Conservation (phyloP, 495 filamentous ascomycete genomes). For the Sordaria brevicollis region DNA sequence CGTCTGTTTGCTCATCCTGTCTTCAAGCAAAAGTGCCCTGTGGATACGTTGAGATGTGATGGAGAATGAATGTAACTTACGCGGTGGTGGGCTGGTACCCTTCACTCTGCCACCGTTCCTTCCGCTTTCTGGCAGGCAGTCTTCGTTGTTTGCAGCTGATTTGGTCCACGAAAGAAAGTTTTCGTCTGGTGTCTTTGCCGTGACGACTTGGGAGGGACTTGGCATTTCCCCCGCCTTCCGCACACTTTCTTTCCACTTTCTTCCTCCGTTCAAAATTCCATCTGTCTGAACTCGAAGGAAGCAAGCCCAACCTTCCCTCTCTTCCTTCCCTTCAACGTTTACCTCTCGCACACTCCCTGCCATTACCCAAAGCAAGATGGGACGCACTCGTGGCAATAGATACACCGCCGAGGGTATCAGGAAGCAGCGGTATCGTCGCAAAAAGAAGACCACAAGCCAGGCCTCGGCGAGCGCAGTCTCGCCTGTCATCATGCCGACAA, state of each 20-base stretch:
- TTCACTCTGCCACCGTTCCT: background rate
- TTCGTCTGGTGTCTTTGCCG: too few species aligned
- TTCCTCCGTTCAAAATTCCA: too few species aligned
- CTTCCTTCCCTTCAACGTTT: background rate
- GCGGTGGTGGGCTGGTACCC: background rate
- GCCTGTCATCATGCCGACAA: background rate
- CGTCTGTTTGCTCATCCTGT: background rate
- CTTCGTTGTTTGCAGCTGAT: too few species aligned
- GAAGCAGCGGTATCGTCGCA: background rate
- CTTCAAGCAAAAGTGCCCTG: background rate
- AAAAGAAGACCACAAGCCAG: background rate
- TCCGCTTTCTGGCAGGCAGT: background rate
- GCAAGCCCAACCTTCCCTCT: too few species aligned
- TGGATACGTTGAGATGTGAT: background rate
- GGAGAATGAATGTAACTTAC: background rate
- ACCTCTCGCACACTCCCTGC: background rate
- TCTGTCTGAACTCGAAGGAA: too few species aligned
- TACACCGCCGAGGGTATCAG: background rate
- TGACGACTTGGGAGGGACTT: too few species aligned
- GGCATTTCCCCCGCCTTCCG: too few species aligned
- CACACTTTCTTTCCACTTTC: too few species aligned
- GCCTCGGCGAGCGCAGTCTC: background rate
- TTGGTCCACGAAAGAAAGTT: background rate
- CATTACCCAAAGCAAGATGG: background rate
- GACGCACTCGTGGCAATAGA: background rate